Percentiles rank a stretch among this genome's conserved stretches.
Evolutionary conservation across 345 rosid genomes (phyloP).

Genomic region (Murraya paniculata): DNA sequence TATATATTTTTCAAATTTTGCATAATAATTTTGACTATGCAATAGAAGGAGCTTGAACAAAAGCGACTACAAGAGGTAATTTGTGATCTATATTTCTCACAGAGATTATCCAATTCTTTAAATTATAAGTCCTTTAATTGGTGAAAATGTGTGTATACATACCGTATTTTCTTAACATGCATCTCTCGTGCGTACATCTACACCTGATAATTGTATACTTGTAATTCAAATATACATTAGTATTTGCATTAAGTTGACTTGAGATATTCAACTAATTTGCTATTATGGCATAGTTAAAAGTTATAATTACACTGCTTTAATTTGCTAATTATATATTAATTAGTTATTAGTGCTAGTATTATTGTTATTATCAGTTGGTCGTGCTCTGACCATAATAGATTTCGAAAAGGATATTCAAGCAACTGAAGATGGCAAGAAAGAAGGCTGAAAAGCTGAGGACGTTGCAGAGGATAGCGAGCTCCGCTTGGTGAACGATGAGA

Average conservation of each 20-base stretch:
- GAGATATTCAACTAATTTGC: background rate
- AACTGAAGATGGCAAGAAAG: conserved; percentile 27
- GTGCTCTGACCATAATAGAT: conserved; percentile 23
- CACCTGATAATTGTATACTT: too few relatives aligned
- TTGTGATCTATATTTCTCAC: background rate
- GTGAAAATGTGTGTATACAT: too few relatives aligned
- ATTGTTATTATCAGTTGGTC: background rate
- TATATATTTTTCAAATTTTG: background rate
- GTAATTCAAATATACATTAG: too few relatives aligned
- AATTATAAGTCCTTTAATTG: background rate
- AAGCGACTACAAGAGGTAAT: conserved; percentile 58
- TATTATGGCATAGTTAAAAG: background rate
- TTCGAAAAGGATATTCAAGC: conserved; percentile 32
- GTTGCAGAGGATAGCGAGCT: conserved; percentile 56
- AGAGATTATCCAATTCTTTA: background rate
- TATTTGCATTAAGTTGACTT: background rate
- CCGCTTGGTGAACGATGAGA: conserved; percentile 44
- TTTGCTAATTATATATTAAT: background rate
- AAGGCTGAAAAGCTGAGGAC: conserved; percentile 42
- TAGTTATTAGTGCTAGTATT: background rate
- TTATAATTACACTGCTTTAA: background rate
- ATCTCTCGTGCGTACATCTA: too few relatives aligned
- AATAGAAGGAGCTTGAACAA: conserved; percentile 55
- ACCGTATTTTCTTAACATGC: too few relatives aligned
- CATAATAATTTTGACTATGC: background rate